Base-by-base conservation (phyloP, 2,329 filamentous ascomycete genomes). In the Thermothelomyces thermophilus region DNA sequence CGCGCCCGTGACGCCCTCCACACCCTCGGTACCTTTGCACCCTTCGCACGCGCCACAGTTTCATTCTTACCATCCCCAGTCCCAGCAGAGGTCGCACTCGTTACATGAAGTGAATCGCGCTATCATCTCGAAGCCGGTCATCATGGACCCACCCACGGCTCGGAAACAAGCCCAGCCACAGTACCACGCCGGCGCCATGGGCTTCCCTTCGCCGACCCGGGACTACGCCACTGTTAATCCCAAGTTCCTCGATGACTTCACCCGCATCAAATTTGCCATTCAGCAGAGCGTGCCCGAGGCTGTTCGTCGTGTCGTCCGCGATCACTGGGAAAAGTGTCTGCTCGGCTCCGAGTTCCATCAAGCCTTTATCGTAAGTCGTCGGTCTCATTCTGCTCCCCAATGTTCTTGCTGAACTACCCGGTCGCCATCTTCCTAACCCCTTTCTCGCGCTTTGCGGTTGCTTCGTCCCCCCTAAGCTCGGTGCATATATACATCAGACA, bases 281-380 rank as follows among this genome's bases (percentile, higher is more conserved):
- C 64, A 68, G 14, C 67, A 68, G 36, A 64, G 70, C 13, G 56
- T 70, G 6, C 65, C 74, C 0, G 64, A 71, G 28, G 68, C 70
- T n/a, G 72, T 78, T 17, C 68, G 75, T 11, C 70, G 72, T 39
- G 68, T 69, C 1, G 56, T 79, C 10, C 68, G 76, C 20, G 75
- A 77, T 53, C 68, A 73, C 48, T 77, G 74, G 72, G 65, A 75
- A 36, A 76, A 72, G 55, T 71, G 70, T 16, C 54, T 79, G 2
- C 48, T 72, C 3, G 76, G 76, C 9, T 75, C 73, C 3, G 71
- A 76, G 10, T 79, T 75, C 50, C 76, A 80, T 52, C 65, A 71
- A 36, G 68, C 71, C 2, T 80, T 80, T 53, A 50, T 79, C 46
- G 75, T 80, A 61, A 67, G 75, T 71, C 19, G 75, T 71, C 19